Evolutionary conservation across 139 green algal species (phyloP).

Genomic region (Zygnema circumcarinatum): DNA sequence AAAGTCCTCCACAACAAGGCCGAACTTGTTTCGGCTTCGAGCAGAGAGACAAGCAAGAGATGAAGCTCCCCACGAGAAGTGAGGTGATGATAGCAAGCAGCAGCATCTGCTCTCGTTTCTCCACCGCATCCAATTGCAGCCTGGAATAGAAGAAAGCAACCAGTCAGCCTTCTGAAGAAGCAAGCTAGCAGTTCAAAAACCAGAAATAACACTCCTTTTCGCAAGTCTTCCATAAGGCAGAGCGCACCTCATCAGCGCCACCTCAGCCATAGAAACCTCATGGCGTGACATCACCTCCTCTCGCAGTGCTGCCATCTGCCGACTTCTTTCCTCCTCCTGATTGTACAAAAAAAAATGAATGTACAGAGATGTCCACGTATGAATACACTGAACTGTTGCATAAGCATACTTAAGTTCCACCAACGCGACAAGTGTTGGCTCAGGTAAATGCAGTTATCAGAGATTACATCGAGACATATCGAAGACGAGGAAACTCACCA

Average conservation of each 20-base stretch:
- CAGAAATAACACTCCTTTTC: too few relatives aligned
- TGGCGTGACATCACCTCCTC: not conserved
- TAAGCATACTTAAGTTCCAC: not conserved
- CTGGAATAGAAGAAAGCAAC: too few relatives aligned
- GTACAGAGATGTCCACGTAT: not conserved
- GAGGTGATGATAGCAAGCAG: too few relatives aligned
- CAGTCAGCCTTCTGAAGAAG: too few relatives aligned
- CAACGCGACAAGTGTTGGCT: not conserved
- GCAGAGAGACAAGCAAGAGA: too few relatives aligned
- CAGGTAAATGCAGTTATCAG: not conserved
- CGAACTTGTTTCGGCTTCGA: too few relatives aligned
- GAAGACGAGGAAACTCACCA: not conserved
- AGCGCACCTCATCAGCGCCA: not conserved
- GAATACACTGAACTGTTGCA: not conserved
- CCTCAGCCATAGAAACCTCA: not conserved
- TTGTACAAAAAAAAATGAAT: not conserved
- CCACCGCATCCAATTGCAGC: too few relatives aligned
- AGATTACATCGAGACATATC: not conserved
- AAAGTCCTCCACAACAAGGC: too few relatives aligned
- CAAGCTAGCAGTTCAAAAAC: too few relatives aligned
- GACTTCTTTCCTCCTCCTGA: not conserved
- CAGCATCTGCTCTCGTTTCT: too few relatives aligned
- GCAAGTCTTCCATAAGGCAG: too few relatives aligned
- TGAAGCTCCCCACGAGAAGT: too few relatives aligned
- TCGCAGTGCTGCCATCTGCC: not conserved